Evolutionary conservation across 805 yeast species (phyloP), one percentile per base, ranked within the genome.

Genomic region (Barnettozyma vustinii): DNA sequence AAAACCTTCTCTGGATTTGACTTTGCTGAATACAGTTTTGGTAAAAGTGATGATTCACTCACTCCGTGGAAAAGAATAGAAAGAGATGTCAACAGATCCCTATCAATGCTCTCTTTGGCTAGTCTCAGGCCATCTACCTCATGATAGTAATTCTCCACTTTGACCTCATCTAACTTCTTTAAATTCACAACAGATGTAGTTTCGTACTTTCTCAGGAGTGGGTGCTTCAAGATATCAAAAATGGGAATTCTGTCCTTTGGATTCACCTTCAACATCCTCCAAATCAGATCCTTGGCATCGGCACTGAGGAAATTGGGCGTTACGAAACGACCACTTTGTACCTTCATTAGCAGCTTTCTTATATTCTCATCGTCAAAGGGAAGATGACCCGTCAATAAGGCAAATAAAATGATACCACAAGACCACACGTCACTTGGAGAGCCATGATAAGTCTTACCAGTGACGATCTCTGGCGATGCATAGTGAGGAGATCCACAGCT

Each of bases 401-500:
- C 99, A 71, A 88, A 94, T 48, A 94, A 72, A 47, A 94, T 94
- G 52, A 94, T 88, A 59, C 99, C 98, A 70, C 97, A 91, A 7
- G 96, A 91, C 99, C 99, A 94, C 48, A 94, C 91, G 67, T 94
- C 99, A 30, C 95, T 83, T 39, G 96, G 97, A 27, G 96, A 90
- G 13, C 99, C 99, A 63, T 94, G 98, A 65, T 94, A 94, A 52
- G 83, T 89, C 52, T 85, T 80, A 35, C 99, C 99, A 12, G 96
- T 87, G 10, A 94, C 97, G 56, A 94, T 92, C 66, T 94, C 99
- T 0, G 99, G 99, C 9, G 97, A 88, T 1, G 98, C 99, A 67
- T 94, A 94, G 66, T 94, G 99, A 9, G 99, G 99, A 16, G 97
- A 90, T 1, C 99, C 99, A 68, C 99, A 94, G 18, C 95, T 84